These are phyloP conservation scores for Gaeumannomyces tritici DNA, from an alignment of 2,329 filamentous ascomycete species.

Conservation along the genomic window DNA sequence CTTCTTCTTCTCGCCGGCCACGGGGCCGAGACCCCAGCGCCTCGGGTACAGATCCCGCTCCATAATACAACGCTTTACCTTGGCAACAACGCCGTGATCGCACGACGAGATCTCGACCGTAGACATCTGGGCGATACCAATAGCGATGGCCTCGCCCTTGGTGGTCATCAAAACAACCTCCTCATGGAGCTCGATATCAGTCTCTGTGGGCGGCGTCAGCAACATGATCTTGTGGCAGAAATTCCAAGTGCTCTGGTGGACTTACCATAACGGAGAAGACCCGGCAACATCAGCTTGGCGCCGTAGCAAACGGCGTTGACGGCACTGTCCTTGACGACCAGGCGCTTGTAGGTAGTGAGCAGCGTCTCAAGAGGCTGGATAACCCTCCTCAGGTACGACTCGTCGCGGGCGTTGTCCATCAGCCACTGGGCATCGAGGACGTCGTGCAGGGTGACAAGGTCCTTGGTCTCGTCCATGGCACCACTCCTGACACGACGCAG, in stretches of 20 bases:
- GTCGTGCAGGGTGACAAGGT: conserved; percentile 88
- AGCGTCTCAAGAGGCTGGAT: conserved; percentile 90
- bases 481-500: conserved; percentile 86
- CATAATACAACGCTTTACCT: conserved; percentile 99
- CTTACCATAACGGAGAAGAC: conserved; percentile 81
- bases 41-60: conserved; percentile 96
- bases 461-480: conserved; percentile 86
- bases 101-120: conserved; percentile 94
- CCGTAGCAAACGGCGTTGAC: conserved; percentile 98
- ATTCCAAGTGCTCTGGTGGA: conserved; percentile 8
- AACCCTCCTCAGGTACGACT: conserved; percentile 82
- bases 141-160: conserved; percentile 95
- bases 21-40: conserved; percentile 91
- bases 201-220: conserved; percentile 7
- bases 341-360: conserved; percentile 85
- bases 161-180: conserved; percentile 98
- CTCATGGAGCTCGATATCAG: conserved; percentile 64
- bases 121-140: conserved; percentile 96
- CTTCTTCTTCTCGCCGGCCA: conserved; percentile 98
- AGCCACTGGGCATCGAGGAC: conserved; percentile 94
- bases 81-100: conserved; percentile 95
- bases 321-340: conserved; percentile 93
- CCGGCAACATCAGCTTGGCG: conserved; percentile 97
- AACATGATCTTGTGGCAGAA: not conserved
- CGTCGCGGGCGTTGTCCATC: conserved; percentile 91